Evolutionary conservation across 148 eudicot genomes (phyloP).

Genomic region (Vaccinium corymbosum): DNA sequence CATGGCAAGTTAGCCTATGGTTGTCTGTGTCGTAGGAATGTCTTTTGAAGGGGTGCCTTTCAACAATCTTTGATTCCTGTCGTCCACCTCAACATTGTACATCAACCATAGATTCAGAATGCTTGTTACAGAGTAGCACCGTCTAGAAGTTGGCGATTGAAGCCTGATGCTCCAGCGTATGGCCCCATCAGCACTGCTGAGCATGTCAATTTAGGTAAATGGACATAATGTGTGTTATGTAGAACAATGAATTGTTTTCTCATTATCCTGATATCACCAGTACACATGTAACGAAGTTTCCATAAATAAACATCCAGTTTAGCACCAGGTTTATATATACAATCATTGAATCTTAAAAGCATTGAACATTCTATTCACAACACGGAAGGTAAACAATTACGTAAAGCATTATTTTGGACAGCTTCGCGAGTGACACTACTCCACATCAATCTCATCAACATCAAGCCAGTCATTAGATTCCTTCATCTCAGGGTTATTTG

Average conservation of each 20-base stretch:
- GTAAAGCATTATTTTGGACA: background rate
- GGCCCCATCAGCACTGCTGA: background rate
- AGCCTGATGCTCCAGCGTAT: conserved; percentile 2
- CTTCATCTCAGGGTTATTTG: conserved; percentile 35
- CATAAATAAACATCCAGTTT: conserved; percentile 10
- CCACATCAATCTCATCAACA: conserved; percentile 51
- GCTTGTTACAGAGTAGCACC: background rate
- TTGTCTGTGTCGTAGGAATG: background rate
- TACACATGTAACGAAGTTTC: background rate
- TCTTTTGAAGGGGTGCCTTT: background rate
- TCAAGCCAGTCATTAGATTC: conserved; percentile 64
- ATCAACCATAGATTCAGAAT: background rate
- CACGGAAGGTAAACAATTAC: background rate
- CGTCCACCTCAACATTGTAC: background rate
- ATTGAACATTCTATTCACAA: conserved; percentile 15
- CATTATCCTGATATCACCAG: background rate
- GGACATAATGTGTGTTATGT: background rate
- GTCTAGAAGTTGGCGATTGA: background rate
- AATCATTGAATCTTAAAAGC: background rate
- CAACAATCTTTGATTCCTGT: background rate
- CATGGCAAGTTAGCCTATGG: background rate
- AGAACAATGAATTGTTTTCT: background rate
- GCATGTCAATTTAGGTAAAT: background rate
- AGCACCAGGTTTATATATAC: conserved; percentile 13
- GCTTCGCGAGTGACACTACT: conserved; percentile 20